phyloP scores from a whole-genome alignment of 352 stramenopile species.

The Pythium sp. region DNA sequence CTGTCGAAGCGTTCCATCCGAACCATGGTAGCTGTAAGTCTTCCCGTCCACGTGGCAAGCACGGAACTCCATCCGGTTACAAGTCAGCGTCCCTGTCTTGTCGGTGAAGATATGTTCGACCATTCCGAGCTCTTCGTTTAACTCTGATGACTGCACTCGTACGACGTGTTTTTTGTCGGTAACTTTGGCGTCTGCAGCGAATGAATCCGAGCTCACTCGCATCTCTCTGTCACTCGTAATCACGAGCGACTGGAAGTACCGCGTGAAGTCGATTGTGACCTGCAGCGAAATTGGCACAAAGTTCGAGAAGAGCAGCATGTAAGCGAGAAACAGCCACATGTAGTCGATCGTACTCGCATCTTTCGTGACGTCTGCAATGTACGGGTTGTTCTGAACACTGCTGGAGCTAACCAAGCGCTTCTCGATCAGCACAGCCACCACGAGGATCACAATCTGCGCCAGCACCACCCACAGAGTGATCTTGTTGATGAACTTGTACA shows the following conservation, averaged over 20 bases:
- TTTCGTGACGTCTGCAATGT: constrained; percentile 40
- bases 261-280: constrained; percentile 83
- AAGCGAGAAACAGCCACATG: constrained; percentile 68
- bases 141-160: constrained; percentile 75
- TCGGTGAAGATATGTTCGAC: constrained; percentile 97
- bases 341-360: constrained; percentile 31
- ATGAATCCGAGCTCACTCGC: constrained; percentile 27
- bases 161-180: constrained; percentile 49
- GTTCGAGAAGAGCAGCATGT: constrained; percentile 90
- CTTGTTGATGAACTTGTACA: constrained; percentile 81
- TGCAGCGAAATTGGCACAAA: constrained; percentile 94
- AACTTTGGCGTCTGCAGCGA: background rate
- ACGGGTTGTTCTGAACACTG: constrained; percentile 36
- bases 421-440: constrained; percentile 46
- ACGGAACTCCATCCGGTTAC: constrained; percentile 94
- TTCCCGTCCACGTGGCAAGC: constrained; percentile 87
- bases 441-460: constrained; percentile 55
- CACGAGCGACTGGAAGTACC: constrained; percentile 73
- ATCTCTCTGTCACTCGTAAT: constrained; percentile 77
- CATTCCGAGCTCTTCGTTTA: constrained; percentile 92
- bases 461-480: constrained; percentile 77
- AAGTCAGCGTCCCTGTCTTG: constrained; percentile 92
- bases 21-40: constrained; percentile 41
- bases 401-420: constrained; percentile 29
- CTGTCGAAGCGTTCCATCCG: constrained; percentile 24